A percentile compares a stretch with the other conserved stretches of the same genome.
Conservation (phyloP, 495 filamentous ascomycete genomes). For the Aspergillus incahuasiensis region DNA sequence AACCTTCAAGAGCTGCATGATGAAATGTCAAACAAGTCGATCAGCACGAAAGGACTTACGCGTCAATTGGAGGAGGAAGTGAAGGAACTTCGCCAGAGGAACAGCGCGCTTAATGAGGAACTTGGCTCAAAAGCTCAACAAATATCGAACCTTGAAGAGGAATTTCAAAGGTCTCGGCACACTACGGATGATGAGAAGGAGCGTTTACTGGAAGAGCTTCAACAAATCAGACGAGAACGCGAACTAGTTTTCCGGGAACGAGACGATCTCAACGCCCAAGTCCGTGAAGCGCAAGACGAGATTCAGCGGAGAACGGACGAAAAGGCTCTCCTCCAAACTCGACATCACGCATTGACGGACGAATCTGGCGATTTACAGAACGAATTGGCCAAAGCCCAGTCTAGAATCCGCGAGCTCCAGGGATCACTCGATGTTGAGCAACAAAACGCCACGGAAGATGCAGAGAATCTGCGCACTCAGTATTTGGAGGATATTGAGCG, state of each 20-base stretch:
- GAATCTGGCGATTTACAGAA: conserved; percentile 64
- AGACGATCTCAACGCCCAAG: conserved; percentile 38
- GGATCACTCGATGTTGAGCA: conserved; percentile 54
- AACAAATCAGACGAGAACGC: conserved; percentile 33
- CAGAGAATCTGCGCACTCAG: conserved; percentile 52
- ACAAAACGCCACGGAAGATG: conserved; percentile 52
- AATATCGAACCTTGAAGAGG: conserved; percentile 37
- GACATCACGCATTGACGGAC: conserved; percentile 62
- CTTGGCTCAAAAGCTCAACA: conserved; percentile 45
- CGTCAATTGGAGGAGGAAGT: conserved; percentile 69
- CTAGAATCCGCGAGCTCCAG: conserved; percentile 54
- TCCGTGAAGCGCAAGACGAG: conserved; percentile 52
- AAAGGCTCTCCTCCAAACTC: conserved; percentile 64
- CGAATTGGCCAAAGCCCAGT: conserved; percentile 54
- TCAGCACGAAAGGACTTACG: conserved; percentile 69
- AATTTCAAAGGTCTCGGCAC: conserved; percentile 38
- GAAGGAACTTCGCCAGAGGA: conserved; percentile 54
- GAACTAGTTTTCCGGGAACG: conserved; percentile 33
- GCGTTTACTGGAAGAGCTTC: conserved; percentile 40
- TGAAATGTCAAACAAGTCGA: conserved; percentile 74
- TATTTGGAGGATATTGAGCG: conserved; percentile 60
- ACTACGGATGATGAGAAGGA: conserved; percentile 40
- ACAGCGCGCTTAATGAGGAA: conserved; percentile 44
- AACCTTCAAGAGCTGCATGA: conserved; percentile 61
- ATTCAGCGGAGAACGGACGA: conserved; percentile 56